Conservation (phyloP, 2,329 filamentous ascomycete species). For the Dothideomycetes sp. region DNA sequence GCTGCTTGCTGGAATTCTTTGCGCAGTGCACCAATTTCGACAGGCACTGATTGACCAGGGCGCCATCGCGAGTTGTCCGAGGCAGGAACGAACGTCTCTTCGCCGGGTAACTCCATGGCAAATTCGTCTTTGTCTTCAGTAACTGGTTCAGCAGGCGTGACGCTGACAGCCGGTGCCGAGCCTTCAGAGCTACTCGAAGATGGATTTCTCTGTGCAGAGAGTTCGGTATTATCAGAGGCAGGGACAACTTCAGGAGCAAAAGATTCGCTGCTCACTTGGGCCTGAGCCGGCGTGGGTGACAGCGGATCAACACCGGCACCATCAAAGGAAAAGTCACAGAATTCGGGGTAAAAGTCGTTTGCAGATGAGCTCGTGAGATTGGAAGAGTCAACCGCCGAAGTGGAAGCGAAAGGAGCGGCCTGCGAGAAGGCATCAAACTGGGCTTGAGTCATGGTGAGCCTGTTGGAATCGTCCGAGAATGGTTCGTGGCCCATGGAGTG, state of each 20-base stretch:
- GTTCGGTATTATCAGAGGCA: background rate
- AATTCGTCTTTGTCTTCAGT: constrained; percentile 6
- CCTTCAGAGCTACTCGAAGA: constrained; percentile 7
- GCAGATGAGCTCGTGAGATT: constrained; percentile 1
- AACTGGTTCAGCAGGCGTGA: constrained; percentile 9
- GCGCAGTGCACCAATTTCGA: constrained; percentile 26
- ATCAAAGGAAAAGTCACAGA: constrained; percentile 13
- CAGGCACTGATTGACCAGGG: constrained; percentile 28
- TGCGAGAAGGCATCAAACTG: constrained; percentile 29
- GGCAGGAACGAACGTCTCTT: constrained; percentile 7
- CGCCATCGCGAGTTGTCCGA: constrained; percentile 25
- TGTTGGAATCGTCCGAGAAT: constrained; percentile 22
- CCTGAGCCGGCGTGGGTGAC: constrained; percentile 3
- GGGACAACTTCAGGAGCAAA: constrained; percentile 1
- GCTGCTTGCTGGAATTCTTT: constrained; percentile 26
- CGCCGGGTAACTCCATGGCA: background rate
- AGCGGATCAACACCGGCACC: constrained; percentile 1
- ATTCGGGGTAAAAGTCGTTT: constrained; percentile 12
- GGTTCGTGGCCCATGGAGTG: constrained; percentile 1
- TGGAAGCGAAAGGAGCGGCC: constrained; percentile 7
- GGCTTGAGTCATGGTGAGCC: constrained; percentile 29
- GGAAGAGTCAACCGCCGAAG: background rate
- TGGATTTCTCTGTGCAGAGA: background rate
- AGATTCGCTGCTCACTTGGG: constrained; percentile 1
- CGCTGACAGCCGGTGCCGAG: constrained; percentile 6